Conservation (phyloP, 192 early-diverging fungal species). For the Polychytrium aggregatum region DNA sequence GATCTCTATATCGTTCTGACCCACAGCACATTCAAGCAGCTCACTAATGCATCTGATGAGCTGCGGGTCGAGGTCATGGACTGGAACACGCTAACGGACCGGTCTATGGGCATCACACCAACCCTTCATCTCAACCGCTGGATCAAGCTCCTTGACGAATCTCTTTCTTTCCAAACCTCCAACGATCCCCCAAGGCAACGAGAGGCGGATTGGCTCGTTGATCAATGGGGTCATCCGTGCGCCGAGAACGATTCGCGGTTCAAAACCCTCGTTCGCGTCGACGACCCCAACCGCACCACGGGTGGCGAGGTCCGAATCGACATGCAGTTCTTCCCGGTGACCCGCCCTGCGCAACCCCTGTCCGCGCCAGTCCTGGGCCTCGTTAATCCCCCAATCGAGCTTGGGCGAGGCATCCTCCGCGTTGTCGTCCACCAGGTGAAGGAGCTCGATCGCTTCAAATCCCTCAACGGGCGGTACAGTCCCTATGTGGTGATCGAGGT, state of each 20-base stretch:
- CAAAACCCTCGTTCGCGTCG: constrained; percentile 1
- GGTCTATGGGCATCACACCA: constrained; percentile 46
- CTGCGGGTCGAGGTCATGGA: constrained; percentile 74
- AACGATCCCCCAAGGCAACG: constrained; percentile 9
- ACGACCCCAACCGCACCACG: constrained; percentile 1
- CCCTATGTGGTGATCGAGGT: no score
- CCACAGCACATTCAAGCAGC: constrained; percentile 23
- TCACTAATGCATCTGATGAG: constrained; percentile 40
- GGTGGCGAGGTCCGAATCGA: constrained; percentile 21
- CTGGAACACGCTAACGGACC: constrained; percentile 67
- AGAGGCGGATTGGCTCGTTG: constrained; percentile 23
- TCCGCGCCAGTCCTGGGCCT: not conserved
- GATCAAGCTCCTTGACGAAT: constrained; percentile 31
- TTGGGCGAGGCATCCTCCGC: constrained; percentile 22
- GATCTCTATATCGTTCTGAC: constrained; percentile 66
- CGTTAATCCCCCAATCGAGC: not conserved
- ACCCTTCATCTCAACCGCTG: constrained; percentile 19
- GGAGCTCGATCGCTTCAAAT: constrained; percentile 15
- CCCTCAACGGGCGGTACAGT: constrained; percentile 42
- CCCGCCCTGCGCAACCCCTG: not conserved
- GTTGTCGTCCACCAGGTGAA: constrained; percentile 31
- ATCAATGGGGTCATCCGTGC: constrained; percentile 38
- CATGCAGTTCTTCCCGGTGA: constrained; percentile 24
- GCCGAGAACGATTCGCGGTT: constrained; percentile 9
- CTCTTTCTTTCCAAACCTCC: not conserved